A percentile compares a stretch with the other conserved stretches of the same genome.
Evolutionary conservation across 768 basidiomycete genomes (phyloP).

Genomic region (Tremella mesenterica): DNA sequence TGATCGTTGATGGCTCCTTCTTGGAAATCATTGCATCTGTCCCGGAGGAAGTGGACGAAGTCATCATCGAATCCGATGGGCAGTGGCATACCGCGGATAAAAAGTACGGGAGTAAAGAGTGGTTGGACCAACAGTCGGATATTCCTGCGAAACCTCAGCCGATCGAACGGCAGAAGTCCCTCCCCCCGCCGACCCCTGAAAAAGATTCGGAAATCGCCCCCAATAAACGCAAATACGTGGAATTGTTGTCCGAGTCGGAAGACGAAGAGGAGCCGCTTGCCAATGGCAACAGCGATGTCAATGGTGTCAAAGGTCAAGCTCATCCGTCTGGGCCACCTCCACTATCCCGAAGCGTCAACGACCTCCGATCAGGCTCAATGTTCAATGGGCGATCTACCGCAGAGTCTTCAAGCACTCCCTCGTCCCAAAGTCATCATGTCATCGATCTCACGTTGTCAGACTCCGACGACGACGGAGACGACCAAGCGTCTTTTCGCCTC

Average conservation of each 20-base stretch:
- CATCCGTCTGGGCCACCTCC: not conserved
- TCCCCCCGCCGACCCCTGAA: no score
- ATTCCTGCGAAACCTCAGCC: not conserved
- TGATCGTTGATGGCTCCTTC: conserved; percentile 89
- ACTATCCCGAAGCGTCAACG: not conserved
- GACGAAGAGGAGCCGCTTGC: not conserved
- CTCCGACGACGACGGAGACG: not conserved
- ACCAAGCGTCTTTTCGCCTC: not conserved
- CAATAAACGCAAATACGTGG: not conserved
- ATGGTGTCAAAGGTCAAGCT: not conserved
- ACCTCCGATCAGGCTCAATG: no score
- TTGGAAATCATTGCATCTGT: conserved; percentile 70
- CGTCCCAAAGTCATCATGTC: no score
- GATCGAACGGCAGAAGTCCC: not conserved
- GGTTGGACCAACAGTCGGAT: conserved; percentile 46
- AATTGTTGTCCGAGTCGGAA: not conserved
- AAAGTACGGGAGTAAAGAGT: conserved; percentile 65
- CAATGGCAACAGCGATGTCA: not conserved
- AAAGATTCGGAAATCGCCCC: not conserved
- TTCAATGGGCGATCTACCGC: no score
- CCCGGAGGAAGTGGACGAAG: conserved; percentile 75
- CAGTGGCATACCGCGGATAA: conserved; percentile 92
- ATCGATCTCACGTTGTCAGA: not conserved
- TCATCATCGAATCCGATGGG: conserved; percentile 85
- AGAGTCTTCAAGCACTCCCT: no score